These are phyloP conservation scores for Clonostachys sp. DNA, from an alignment of 2,329 filamentous ascomycete species.

Conservation along the genomic window DNA sequence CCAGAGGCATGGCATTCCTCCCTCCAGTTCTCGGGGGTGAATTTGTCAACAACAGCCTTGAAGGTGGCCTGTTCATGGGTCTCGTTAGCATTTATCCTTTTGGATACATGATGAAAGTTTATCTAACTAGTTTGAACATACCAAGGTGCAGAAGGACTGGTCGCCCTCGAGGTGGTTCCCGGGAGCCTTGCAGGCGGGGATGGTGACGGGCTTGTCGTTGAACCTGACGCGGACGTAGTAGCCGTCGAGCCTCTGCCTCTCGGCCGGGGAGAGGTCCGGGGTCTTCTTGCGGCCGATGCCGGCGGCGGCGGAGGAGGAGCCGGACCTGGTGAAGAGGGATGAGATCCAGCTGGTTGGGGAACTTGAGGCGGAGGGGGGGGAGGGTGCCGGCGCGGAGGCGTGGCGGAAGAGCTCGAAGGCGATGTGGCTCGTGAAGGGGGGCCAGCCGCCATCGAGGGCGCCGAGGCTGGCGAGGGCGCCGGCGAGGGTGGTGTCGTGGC, in stretches of 20 bases:
- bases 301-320: constrained; percentile 21
- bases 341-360: constrained; percentile 12
- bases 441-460: constrained; percentile 74
- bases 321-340: constrained; percentile 11
- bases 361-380: constrained; percentile 6
- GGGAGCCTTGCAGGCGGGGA: constrained; percentile 72
- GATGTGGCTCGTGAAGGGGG: constrained; percentile 88
- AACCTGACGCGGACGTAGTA: constrained; percentile 90
- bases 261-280: constrained; percentile 46
- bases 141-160: constrained; percentile 84
- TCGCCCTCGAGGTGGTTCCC: constrained; percentile 86
- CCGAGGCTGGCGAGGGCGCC: constrained; percentile 74
- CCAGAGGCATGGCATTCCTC: constrained; percentile 43
- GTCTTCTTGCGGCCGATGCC: constrained; percentile 59
- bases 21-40: constrained; percentile 77
- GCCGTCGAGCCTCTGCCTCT: constrained; percentile 59
- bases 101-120: constrained; percentile 2
- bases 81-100: neutral
- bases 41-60: constrained; percentile 87
- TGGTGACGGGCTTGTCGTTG: constrained; percentile 76
- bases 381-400: constrained; percentile 18
- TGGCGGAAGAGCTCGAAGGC: constrained; percentile 84
- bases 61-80: constrained; percentile 63
- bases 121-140: constrained; percentile 29
- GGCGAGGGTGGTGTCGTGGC: constrained; percentile 91